Base-by-base conservation (phyloP, 2,329 filamentous ascomycete species). In the Calcarisporium arbuscula region DNA sequence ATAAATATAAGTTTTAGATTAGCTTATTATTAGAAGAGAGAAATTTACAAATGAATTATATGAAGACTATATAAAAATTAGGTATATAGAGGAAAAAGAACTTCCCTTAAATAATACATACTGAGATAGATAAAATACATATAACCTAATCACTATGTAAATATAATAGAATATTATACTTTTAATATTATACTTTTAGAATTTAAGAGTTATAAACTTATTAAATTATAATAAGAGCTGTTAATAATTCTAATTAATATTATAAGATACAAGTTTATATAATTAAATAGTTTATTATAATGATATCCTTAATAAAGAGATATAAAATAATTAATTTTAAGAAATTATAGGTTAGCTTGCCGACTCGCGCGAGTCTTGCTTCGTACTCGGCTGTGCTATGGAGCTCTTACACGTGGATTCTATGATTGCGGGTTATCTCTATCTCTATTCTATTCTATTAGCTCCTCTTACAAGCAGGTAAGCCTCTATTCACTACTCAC, bases 121-220 rank as follows among this genome's bases (percentile, higher is more conserved):
- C 3, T 6, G 12, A 18, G n/a, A 31, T 16, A 31, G 17, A 31
- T 31, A 17, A 10, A 8, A 18, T 11, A 14, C 4, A 18, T 31
- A n/a, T 31, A 31, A 18, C 4, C 3, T 31, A 31, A n/a, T n/a
- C n/a, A n/a, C n/a, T n/a, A n/a, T n/a, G n/a, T n/a, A n/a, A n/a
- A n/a, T n/a, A n/a, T n/a, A n/a, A n/a, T n/a, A n/a, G n/a, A 17
- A 31, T 16, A 19, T 18, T 8, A 16, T 6, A 17, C 29, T 6
- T 31, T 31, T 31, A 31, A 16, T 31, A 31, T 18, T 31, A 31
- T 31, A n/a, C 18, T 31, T 31, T 18, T 31, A 31, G 19, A 6
- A 18, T 18, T 25, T 25, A 25, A 25, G n/a, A n/a, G n/a, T 25
- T 25, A 25, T 25, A 25, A 10, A 25, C 10, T 25, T 10, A 10